These are phyloP conservation scores for Umbelopsis sp. DNA, from an alignment of 192 early-diverging fungal species.

Conservation along the genomic window DNA sequence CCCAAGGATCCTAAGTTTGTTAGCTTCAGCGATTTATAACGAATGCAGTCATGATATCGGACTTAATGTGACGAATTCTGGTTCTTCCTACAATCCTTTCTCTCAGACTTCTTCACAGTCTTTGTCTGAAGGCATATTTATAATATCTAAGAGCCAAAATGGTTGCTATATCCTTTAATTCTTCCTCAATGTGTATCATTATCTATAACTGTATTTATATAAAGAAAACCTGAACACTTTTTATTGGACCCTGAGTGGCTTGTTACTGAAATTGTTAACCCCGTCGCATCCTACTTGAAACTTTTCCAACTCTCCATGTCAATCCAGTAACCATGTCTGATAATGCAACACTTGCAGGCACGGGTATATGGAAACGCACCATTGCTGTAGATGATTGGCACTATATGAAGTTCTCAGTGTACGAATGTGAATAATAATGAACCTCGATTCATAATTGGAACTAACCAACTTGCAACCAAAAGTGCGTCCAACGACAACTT, in stretches of 20 bases:
- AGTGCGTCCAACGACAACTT: conserved; percentile 26
- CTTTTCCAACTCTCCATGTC: no score
- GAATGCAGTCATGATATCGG: no score
- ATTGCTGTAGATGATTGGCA: conserved; percentile 1
- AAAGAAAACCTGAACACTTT: no score
- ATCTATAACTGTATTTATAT: no score
- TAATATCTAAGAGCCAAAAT: no score
- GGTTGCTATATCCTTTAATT: no score
- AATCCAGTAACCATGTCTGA: neutral
- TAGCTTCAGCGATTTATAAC: conserved; percentile 39
- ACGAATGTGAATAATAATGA: neutral
- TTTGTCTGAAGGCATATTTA: no score
- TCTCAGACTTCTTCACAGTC: neutral
- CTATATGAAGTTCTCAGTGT: conserved; percentile 1
- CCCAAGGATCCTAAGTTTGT: conserved; percentile 61
- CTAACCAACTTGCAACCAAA: neutral
- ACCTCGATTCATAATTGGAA: neutral
- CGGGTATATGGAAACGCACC: neutral
- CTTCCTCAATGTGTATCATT: no score
- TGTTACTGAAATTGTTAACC: no score
- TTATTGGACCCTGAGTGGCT: no score
- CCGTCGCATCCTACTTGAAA: no score
- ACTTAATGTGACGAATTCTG: neutral
- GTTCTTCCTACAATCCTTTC: neutral
- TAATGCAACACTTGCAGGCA: neutral